Base-by-base conservation (phyloP, 495 filamentous ascomycete genomes). In the Pseudoneurospora amorphoporcata region DNA sequence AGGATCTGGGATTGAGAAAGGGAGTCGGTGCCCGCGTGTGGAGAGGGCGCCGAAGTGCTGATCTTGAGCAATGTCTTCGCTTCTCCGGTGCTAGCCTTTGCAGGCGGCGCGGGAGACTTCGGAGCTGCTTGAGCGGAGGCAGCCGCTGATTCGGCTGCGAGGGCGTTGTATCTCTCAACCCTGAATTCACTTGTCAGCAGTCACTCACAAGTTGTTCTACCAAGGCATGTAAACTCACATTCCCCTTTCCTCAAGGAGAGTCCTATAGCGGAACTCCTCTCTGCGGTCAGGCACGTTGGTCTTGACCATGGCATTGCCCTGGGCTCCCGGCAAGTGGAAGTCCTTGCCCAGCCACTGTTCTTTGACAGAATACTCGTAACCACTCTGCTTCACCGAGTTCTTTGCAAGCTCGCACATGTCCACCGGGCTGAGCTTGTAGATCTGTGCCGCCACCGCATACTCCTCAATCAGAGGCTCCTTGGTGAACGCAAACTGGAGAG, bases 351-450 rank as follows among this genome's bases (percentile, higher is more conserved):
- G 84, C 94, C 95, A 99, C 79, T 92, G 87, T 74, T 92, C 89
- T 83, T 98, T 99, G 74, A 98, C 80, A 19, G 88, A 86, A 77
- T 91, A 86, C 80, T 99, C 95, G 76, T 97, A 99, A 23, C 95
- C 95, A 80, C 93, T 96, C 78, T 99, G 95, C 75, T 88, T 87
- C 40, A 99, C 95, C 16, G 93, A 97, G 81, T 98, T 94, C 81
- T 95, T 96, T 4, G 95, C 95, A 41, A 99, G 84, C 82, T 99
- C 95, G 78, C 96, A 98, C 95, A 99, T 99, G 80, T 99, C 95
- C 7, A 98, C 95, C 19, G 94, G 92, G 80, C 90, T 96, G 35
- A 99, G 88, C 82, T 98, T 98, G 83, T 98, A 99, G 68, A 99
- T 99, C 82, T 99, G 95, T 12, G 95, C 95, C 29, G 95, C 95